A percentile compares a stretch with the other conserved stretches of the same genome.
Evolutionary conservation across 805 yeast species (phyloP).

Genomic region (Babjeviella inositovora): DNA sequence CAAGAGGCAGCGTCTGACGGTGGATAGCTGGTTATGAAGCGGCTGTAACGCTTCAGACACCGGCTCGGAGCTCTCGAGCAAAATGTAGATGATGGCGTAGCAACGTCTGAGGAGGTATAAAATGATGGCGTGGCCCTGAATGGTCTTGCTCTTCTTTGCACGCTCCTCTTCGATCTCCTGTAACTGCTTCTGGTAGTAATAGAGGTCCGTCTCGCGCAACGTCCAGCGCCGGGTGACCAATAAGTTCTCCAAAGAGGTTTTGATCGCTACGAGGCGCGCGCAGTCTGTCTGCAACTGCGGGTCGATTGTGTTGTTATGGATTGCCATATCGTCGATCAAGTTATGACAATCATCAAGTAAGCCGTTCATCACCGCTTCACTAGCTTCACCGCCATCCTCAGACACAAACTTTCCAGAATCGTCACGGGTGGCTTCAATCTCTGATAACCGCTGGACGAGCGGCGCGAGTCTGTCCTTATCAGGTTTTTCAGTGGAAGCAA

Average conservation of each 20-base stretch:
- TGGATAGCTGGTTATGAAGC: slow-evolving; percentile 81
- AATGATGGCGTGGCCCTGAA: slow-evolving; percentile 43
- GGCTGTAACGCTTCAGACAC: slow-evolving; percentile 90
- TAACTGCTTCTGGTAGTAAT: slow-evolving; percentile 61
- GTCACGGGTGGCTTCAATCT: slow-evolving; percentile 23
- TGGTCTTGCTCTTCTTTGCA: slow-evolving; percentile 7
- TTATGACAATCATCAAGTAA: slow-evolving; percentile 74
- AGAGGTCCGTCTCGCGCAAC: slow-evolving; percentile 87
- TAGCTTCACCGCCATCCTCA: slow-evolving; percentile 7
- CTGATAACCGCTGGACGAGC: slow-evolving; percentile 4
- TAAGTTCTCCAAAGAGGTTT: slow-evolving; percentile 64
- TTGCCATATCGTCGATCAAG: slow-evolving; percentile 49
- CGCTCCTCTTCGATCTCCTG: slow-evolving; percentile 50
- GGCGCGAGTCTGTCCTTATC: background rate
- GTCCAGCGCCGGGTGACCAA: slow-evolving; percentile 96
- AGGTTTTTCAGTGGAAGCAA: too few relatives aligned
- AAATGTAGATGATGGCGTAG: slow-evolving; percentile 78
- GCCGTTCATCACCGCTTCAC: slow-evolving; percentile 45
- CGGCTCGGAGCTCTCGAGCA: slow-evolving; percentile 87
- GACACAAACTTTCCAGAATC: slow-evolving; percentile 34
- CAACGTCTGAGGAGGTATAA: slow-evolving; percentile 78
- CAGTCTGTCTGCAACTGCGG: slow-evolving; percentile 43
- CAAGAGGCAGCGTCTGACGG: slow-evolving; percentile 78
- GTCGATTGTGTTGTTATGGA: slow-evolving; percentile 24
- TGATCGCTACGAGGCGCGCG: slow-evolving; percentile 44